Evolutionary conservation across 1,139 yeast genomes (phyloP), one percentile per base, ranked within the genome.

Genomic region (Debaryomycetaceae sp.): DNA sequence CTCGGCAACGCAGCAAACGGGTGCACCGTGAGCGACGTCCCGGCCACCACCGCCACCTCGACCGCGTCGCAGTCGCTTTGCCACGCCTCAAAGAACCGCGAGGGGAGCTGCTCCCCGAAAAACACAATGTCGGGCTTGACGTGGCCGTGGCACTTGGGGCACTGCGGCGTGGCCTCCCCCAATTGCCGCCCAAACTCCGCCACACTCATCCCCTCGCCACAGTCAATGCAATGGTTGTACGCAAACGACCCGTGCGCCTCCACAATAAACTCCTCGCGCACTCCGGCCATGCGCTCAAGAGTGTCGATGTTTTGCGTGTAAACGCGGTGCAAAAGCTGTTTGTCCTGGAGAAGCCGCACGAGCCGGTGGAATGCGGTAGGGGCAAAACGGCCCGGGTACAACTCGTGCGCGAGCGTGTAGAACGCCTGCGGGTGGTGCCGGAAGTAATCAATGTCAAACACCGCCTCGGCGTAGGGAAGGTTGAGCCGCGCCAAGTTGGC

Each of bases 201-300:
- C 10, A 63, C 59, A 1, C 68, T 51, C 73, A 79, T 80, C 36
- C 71, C 78, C 16, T 54, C 49, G 1, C 60, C 43, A 56, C 98
- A 89, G 14, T 79, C 77, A 25, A 88, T 80, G 49, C 98, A 89
- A 44, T 81, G 94, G 45, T 82, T 83, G 1, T 53, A 56, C 1
- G 94, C 94, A 67, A 89, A 91, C 1, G 95, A 85, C 0, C 97
- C 98, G 56, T 89, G 97, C 0, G 97, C 97, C 49, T 88, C 96
- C 2, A 91, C 78, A 2, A 91, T 65, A 38, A 59, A 66, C 8
- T 78, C 76, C 20, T 64, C 77, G 1, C 63, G 49, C 0, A 89
- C 73, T 0, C 96, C 96, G 0, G 96, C 93, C 10, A 83, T 63
- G 40, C 95, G 66, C 49, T 89, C 98, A 40, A 89, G 62, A 0